A percentile compares a stretch with the other conserved stretches of the same genome.
These are phyloP conservation scores for Xylaria arbuscula DNA, from an alignment of 2,329 filamentous ascomycete species.

Conservation along the genomic window DNA sequence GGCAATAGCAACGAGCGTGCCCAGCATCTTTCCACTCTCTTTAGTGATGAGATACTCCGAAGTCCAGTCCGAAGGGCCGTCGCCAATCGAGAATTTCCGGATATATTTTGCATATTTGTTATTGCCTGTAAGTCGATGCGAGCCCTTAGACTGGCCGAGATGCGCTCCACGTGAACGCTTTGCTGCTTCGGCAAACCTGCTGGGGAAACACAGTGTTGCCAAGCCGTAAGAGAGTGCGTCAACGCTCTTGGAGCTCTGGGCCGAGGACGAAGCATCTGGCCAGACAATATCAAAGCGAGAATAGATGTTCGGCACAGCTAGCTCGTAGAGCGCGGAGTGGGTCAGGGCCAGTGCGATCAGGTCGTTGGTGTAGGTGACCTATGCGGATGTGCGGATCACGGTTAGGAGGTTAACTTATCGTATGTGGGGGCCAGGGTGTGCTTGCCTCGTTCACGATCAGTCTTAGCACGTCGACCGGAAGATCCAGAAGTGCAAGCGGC, in stretches of 20 bases:
- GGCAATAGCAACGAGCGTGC: conserved; percentile 80
- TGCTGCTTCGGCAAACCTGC: conserved; percentile 56
- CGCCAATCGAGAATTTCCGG: conserved; percentile 85
- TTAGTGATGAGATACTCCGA: conserved; percentile 84
- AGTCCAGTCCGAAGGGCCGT: conserved; percentile 81
- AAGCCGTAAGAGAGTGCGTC: conserved; percentile 86
- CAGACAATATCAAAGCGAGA: conserved; percentile 89
- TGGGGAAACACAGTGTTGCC: conserved; percentile 80
- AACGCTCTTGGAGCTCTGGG: conserved; percentile 76
- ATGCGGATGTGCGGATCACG: conserved; percentile 27
- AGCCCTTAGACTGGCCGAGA: conserved; percentile 35
- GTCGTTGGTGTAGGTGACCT: conserved; percentile 86
- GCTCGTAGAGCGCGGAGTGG: conserved; percentile 79
- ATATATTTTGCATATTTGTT: conserved; percentile 83
- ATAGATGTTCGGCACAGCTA: conserved; percentile 83
- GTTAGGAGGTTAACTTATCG: conserved; percentile 22
- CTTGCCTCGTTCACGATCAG: conserved; percentile 81
- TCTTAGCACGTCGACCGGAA: conserved; percentile 81
- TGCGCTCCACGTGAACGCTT: conserved; percentile 50
- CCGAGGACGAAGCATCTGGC: conserved; percentile 75
- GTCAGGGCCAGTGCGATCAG: conserved; percentile 81
- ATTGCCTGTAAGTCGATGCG: conserved; percentile 59
- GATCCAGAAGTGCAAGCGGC: conserved; percentile 75
- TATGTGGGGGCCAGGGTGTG: neutral
- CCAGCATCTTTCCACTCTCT: conserved; percentile 89